A percentile compares a stretch with the other conserved stretches of the same genome.
These are phyloP conservation scores for Candida multigemmis DNA, from an alignment of 805 yeast species.

Conservation along the genomic window DNA sequence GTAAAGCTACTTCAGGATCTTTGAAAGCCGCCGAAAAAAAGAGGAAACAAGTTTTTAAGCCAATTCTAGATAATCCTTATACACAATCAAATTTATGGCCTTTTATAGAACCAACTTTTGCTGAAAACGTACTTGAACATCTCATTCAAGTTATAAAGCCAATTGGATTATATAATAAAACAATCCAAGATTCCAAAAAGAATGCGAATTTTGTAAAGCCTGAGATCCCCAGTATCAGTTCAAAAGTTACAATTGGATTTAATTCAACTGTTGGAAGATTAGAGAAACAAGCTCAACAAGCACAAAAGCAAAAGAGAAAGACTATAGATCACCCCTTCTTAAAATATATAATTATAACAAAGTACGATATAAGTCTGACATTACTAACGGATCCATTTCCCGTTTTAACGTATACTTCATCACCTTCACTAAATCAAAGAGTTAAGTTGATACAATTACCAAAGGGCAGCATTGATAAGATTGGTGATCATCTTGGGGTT, in stretches of 20 bases:
- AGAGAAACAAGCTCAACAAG: conserved; percentile 30
- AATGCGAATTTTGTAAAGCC: conserved; percentile 1
- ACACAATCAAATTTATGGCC: conserved; percentile 37
- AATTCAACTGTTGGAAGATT: conserved; percentile 43
- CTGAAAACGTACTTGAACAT: conserved; percentile 27
- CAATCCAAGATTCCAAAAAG: conserved; percentile 4
- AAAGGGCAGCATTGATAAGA: conserved; percentile 20
- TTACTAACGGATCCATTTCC: conserved; percentile 54
- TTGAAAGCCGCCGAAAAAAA: conserved; percentile 41
- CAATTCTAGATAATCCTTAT: conserved; percentile 56
- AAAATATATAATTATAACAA: conserved; percentile 50
- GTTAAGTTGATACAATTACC: conserved; percentile 59
- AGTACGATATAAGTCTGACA: conserved; percentile 41
- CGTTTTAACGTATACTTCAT: conserved; percentile 39
- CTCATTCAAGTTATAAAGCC: conserved; percentile 23
- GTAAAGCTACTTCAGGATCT: conserved; percentile 19
- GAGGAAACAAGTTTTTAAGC: conserved; percentile 52
- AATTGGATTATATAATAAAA: conserved; percentile 15
- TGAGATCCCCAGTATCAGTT: conserved; percentile 12
- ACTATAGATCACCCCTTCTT: no score
- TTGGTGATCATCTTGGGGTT: no score
- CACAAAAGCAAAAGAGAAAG: conserved; percentile 1
- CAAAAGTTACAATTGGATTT: conserved; percentile 37
- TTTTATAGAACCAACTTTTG: conserved; percentile 27
- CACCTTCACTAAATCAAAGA: conserved; percentile 12